Evolutionary conservation across 805 yeast species (phyloP).

Genomic region (Yarrowia sp.): DNA sequence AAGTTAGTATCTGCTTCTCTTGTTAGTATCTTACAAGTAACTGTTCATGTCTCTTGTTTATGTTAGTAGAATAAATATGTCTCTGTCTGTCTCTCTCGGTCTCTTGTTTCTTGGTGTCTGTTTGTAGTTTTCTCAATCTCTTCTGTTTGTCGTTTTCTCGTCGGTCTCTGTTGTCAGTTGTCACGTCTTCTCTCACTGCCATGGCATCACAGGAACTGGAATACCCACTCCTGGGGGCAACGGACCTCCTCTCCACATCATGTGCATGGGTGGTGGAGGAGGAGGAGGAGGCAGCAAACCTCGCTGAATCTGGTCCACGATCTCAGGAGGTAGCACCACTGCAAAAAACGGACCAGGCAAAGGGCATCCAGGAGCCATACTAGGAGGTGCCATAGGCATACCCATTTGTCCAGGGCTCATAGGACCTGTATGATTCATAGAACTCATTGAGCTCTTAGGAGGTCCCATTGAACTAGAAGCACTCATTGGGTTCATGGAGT

Average conservation of each 20-base stretch:
- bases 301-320: slow-evolving; percentile 12
- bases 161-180: not conserved
- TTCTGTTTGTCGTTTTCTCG: not conserved
- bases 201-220: slow-evolving; percentile 16
- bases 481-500: not conserved
- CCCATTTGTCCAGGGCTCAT: too few relatives aligned
- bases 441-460: too few relatives aligned
- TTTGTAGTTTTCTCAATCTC: too few relatives aligned
- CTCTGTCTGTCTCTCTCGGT: too few relatives aligned
- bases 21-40: too few relatives aligned
- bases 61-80: too few relatives aligned
- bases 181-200: not conserved
- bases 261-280: slow-evolving; percentile 14
- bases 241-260: slow-evolving; percentile 25
- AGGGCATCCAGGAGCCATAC: not conserved
- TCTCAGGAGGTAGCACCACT: slow-evolving; percentile 17
- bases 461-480: too few relatives aligned
- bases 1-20: too few relatives aligned
- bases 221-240: slow-evolving; percentile 17
- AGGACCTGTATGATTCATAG: too few relatives aligned
- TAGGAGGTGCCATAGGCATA: too few relatives aligned
- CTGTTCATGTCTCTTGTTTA: too few relatives aligned
- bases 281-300: slow-evolving; percentile 27
- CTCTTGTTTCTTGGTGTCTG: too few relatives aligned
- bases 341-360: slow-evolving; percentile 2